phyloP scores from a whole-genome alignment of 345 rosid species.

The Boechera retrofracta region DNA sequence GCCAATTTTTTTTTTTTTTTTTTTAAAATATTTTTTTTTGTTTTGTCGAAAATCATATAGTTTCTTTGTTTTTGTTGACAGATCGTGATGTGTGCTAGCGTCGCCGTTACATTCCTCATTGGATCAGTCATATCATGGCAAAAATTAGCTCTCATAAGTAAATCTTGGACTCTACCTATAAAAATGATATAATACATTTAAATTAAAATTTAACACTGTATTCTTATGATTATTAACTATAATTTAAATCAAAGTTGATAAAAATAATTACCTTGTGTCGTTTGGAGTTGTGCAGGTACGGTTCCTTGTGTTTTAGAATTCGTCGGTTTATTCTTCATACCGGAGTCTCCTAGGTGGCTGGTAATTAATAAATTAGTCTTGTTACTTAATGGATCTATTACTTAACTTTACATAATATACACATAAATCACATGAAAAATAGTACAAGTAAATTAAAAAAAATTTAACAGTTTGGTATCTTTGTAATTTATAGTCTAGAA shows the following conservation, averaged over 20 bases:
- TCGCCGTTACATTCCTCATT: conserved; percentile 62
- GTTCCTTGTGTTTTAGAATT: conserved; percentile 49
- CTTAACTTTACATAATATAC: not conserved
- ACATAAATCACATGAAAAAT: not conserved
- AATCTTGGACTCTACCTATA: not conserved
- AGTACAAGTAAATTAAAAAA: not conserved
- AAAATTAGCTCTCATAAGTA: conserved; percentile 72
- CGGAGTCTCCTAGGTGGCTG: conserved; percentile 66
- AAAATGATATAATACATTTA: not conserved
- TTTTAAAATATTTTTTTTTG: not conserved
- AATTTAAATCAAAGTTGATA: conserved; percentile 51
- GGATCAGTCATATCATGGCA: conserved; percentile 76
- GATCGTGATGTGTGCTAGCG: conserved; percentile 83
- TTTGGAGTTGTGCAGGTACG: conserved; percentile 58
- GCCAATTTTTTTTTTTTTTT: not conserved
- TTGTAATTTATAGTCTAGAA: conserved; percentile 55
- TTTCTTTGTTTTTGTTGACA: conserved; percentile 28
- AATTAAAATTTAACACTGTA: not conserved
- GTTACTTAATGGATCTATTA: conserved; percentile 43
- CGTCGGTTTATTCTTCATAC: conserved; percentile 39
- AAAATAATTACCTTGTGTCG: conserved; percentile 46
- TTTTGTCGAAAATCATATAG: not conserved
- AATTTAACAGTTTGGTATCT: not conserved
- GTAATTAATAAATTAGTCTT: conserved; percentile 45
- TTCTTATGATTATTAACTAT: conserved; percentile 46